phyloP scores from a whole-genome alignment of 2,329 filamentous ascomycete species.

The Plenodomus lindquistii region DNA sequence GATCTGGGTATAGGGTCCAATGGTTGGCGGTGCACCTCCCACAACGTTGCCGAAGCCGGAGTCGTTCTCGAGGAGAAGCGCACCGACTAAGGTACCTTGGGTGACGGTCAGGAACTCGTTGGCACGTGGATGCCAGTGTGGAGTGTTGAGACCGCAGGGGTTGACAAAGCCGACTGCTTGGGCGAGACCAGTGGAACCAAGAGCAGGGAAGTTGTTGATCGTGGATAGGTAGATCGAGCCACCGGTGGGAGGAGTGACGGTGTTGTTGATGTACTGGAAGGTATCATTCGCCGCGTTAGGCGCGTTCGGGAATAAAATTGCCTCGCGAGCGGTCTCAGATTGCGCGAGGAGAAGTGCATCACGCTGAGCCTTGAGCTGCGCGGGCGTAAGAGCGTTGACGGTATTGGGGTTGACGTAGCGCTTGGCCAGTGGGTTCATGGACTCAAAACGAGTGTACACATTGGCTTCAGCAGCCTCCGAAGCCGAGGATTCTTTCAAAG shows the following conservation, averaged over 20 bases:
- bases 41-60: constrained; percentile 21
- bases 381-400: constrained; percentile 17
- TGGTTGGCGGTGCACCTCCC: constrained; percentile 16
- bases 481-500: not conserved
- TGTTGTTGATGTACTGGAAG: constrained; percentile 34
- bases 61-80: constrained; percentile 46
- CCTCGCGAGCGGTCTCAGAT: constrained; percentile 17
- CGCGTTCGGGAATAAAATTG: constrained; percentile 20
- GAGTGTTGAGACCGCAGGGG: constrained; percentile 56
- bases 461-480: constrained; percentile 6
- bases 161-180: constrained; percentile 59
- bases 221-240: constrained; percentile 58
- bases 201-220: constrained; percentile 61
- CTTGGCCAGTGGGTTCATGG: constrained; percentile 9
- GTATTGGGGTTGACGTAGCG: constrained; percentile 19
- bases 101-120: constrained; percentile 47
- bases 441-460: constrained; percentile 5
- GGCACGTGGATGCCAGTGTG: constrained; percentile 48
- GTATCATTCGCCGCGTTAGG: constrained; percentile 23
- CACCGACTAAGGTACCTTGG: constrained; percentile 40
- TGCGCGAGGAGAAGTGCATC: constrained; percentile 20
- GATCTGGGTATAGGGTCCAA: constrained; percentile 33
- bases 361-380: constrained; percentile 16
- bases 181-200: constrained; percentile 56
- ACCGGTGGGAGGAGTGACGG: constrained; percentile 44